Evolutionary conservation across 2,329 filamentous ascomycete species (phyloP).

Genomic region (Neobulgaria alba): DNA sequence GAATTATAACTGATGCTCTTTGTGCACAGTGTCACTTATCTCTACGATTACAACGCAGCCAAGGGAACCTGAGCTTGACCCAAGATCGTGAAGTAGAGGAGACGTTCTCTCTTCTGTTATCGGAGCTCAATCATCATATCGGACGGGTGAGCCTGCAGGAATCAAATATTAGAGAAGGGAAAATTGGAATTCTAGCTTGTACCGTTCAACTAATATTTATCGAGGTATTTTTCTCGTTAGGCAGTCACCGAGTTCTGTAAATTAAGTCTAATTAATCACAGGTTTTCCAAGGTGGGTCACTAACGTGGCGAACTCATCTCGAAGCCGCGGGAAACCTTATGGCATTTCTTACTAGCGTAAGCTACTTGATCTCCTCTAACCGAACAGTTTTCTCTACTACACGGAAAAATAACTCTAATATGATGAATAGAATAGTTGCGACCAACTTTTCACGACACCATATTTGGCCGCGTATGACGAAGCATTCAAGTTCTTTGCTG

Average conservation of each 20-base stretch:
- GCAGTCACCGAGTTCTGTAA: neutral
- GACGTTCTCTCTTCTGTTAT: too few species aligned
- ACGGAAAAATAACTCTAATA: too few species aligned
- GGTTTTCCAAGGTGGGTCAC: slow-evolving; percentile 32
- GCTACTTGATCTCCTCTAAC: too few species aligned
- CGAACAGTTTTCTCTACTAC: too few species aligned
- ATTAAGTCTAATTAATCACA: slow-evolving; percentile 1
- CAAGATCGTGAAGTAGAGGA: too few species aligned
- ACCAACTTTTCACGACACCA: slow-evolving; percentile 1
- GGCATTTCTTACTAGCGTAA: too few species aligned
- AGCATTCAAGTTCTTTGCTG: slow-evolving; percentile 41
- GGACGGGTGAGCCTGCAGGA: neutral
- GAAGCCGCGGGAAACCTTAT: slow-evolving; percentile 32
- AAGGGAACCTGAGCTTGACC: too few species aligned
- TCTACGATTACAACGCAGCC: too few species aligned
- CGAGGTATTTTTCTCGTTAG: slow-evolving; percentile 6
- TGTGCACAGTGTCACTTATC: neutral
- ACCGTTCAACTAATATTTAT: slow-evolving; percentile 8
- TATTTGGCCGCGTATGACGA: slow-evolving; percentile 34
- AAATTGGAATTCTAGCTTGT: slow-evolving; percentile 36
- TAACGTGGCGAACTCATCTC: slow-evolving; percentile 43
- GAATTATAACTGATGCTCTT: neutral
- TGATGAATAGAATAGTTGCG: neutral
- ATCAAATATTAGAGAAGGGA: neutral
- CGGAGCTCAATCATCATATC: neutral